Evolutionary conservation across 2,329 filamentous ascomycete species (phyloP), one percentile per base, ranked within the genome.

Genomic region (Dactylellina sp.): DNA sequence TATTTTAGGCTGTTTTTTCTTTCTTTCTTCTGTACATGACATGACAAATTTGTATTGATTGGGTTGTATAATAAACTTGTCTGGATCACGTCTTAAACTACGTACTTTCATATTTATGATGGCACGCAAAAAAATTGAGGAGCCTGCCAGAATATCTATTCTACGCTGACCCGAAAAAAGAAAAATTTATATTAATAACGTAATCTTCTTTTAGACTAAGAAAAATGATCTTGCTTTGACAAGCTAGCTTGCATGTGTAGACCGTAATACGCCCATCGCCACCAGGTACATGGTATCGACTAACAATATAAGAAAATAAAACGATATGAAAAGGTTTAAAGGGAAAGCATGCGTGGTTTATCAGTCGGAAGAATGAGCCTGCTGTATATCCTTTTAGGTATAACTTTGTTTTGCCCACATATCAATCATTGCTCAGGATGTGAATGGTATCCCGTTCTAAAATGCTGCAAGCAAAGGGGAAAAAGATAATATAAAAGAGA

Each of bases 311-410:
- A 64, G 18, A 53, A n/a, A 32, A 53, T 37, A 47, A 37, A 46
- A 16, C 4, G 46, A 53, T 14, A 24, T 6, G 7, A 28, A 9
- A 35, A 53, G 35, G 6, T n/a, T n/a, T n/a, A n/a, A 53, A 24
- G 2, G 22, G 37, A 37, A 65, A 37, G 37, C 18, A 42, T 50
- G 59, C 44, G 52, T 42, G 62, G 35, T 62, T 46, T 25, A 57
- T 57, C 55, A 57, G 57, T 42, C 35, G 63, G 63, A 71, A 55
- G 57, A 71, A 22, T 57, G 61, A 60, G 60, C 59, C 37, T n/a
- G n/a, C n/a, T n/a, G 59, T 60, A 46, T 39, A 56, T 18, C 25
- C 42, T 22, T 32, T 49, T 61, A 60, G 47, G 32, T 55, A 24
- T 49, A 61, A 6, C 20, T 62, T 49, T 24, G 25, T 32, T 60